phyloP scores from a whole-genome alignment of 352 stramenopile species.

The Lagenidium sp. region DNA sequence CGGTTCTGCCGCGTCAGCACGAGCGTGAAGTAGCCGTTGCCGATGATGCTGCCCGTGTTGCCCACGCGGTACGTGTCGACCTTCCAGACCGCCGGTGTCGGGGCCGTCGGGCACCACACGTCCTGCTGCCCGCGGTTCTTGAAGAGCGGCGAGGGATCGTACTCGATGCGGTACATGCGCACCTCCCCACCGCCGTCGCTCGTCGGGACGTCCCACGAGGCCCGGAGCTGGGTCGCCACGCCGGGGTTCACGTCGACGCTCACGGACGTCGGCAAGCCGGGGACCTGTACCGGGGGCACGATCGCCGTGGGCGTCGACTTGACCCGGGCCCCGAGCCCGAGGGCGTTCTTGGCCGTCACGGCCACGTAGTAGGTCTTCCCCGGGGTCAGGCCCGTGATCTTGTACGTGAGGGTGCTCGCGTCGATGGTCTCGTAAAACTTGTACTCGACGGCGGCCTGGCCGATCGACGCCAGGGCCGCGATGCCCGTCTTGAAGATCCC shows the following conservation, averaged over 20 bases:
- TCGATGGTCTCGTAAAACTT: conserved; percentile 63
- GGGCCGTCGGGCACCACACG: conserved; percentile 49
- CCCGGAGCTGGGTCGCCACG: conserved; percentile 58
- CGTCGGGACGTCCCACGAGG: conserved; percentile 30
- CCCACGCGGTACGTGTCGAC: conserved; percentile 25
- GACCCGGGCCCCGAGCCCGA: conserved; percentile 40
- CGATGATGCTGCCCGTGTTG: conserved; percentile 20
- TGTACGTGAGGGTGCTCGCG: conserved; percentile 46
- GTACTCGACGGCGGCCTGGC: conserved; percentile 56
- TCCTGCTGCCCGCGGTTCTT: conserved; percentile 47
- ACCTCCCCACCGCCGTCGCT: conserved; percentile 53
- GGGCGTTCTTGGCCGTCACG: conserved; percentile 84
- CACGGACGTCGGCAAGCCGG: conserved; percentile 57
- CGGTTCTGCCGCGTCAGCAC: conserved; percentile 36
- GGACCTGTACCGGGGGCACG: conserved; percentile 65
- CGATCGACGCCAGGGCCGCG: conserved; percentile 20
- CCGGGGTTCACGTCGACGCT: conserved; percentile 64
- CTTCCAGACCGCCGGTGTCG: conserved; percentile 47
- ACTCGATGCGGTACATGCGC: conserved; percentile 75
- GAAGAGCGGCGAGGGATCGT: conserved; percentile 61
- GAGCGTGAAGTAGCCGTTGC: conserved; percentile 46
- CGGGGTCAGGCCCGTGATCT: conserved; percentile 52
- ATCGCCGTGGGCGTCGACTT: conserved; percentile 32
- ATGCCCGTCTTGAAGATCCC: conserved; percentile 19
- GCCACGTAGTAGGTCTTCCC: conserved; percentile 80